Base-by-base conservation (phyloP, 441 rosid genomes). In the Rhodomyrtus psidioides region DNA sequence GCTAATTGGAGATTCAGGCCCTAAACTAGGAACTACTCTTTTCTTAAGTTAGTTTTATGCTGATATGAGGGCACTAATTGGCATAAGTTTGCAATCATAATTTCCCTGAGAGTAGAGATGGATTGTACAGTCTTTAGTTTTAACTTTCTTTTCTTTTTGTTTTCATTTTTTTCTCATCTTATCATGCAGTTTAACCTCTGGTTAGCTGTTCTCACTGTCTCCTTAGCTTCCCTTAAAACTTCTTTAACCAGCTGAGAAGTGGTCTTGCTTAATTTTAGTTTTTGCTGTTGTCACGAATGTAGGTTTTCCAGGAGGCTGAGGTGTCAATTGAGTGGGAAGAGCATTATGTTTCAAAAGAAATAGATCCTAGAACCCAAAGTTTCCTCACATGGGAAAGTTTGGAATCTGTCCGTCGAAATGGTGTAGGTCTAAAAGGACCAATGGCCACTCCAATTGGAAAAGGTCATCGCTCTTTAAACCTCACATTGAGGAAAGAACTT, bases 401-500 rank as follows among this genome's bases (percentile, higher is more conserved):
- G 85, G 96, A 97, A 87, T 97, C 99, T 10, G 99, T 97, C 46
- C 91, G 94, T 56, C 84, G 87, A 42, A 95, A 93, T 84, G 88
- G 84, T 87, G 98, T 95, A 19, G 99, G 99, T n/a, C 91, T 96
- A 89, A 97, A 98, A 94, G 99, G 99, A 81, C 99, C 99, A 51
- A 97, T 97, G 99, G 99, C 99, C 17, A 98, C 99, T n/a, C 99
- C 99, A 15, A 95, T 97, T 84, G 99, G 99, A 59, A 97, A 96
- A 88, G 99, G 99, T 83, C 99, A 97, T 88, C 94, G 99, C 65
- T 97, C 99, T 58, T 90, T 97, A 93, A 97, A 97, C 83, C 96
- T 97, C 57, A 95, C 98, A 55, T 93, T 97, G 55, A 92, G 99
- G 94, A 95, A 97, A 90, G 99, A 97, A 88, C 95, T 97, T 86